phyloP scores from a whole-genome alignment of 2,329 filamentous ascomycete species.

The Cladosporium sp. region DNA sequence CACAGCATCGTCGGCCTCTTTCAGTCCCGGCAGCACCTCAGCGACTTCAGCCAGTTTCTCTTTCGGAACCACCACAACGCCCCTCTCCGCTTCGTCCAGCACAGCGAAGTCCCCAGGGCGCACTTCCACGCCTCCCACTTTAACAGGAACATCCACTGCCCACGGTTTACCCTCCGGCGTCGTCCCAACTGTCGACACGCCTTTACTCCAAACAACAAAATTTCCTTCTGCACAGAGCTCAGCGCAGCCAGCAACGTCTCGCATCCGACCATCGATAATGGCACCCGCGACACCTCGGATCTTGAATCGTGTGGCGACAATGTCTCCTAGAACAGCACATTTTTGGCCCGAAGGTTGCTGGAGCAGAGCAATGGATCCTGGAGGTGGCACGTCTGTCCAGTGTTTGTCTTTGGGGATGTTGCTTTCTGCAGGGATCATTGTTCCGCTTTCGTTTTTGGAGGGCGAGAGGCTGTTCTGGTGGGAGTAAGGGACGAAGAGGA shows the following conservation, averaged over 20 bases:
- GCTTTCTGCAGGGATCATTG: constrained; percentile 35
- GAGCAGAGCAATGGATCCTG: constrained; percentile 65
- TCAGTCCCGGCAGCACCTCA: constrained; percentile 57
- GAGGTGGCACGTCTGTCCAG: constrained; percentile 66
- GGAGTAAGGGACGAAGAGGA: constrained; percentile 63
- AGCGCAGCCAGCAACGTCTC: constrained; percentile 56
- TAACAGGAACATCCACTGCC: constrained; percentile 49
- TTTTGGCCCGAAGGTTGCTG: constrained; percentile 64
- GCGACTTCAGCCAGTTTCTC: constrained; percentile 62
- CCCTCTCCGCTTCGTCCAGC: constrained; percentile 66
- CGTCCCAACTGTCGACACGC: constrained; percentile 60
- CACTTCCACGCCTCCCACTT: constrained; percentile 42
- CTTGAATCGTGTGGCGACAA: constrained; percentile 72
- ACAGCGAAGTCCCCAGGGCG: constrained; percentile 67
- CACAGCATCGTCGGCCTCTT: constrained; percentile 47
- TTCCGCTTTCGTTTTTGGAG: neutral
- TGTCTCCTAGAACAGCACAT: constrained; percentile 71
- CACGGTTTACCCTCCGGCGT: constrained; percentile 60
- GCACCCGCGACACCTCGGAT: constrained; percentile 61
- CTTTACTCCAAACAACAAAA: constrained; percentile 57
- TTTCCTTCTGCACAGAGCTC: constrained; percentile 50
- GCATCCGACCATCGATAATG: constrained; percentile 67
- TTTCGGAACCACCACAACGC: constrained; percentile 67
- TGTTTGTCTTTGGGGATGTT: constrained; percentile 63
- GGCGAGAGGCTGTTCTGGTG: constrained; percentile 35